Evolutionary conservation across 2,329 filamentous ascomycete species (phyloP).

Genomic region (Trichoderma pleuroti): DNA sequence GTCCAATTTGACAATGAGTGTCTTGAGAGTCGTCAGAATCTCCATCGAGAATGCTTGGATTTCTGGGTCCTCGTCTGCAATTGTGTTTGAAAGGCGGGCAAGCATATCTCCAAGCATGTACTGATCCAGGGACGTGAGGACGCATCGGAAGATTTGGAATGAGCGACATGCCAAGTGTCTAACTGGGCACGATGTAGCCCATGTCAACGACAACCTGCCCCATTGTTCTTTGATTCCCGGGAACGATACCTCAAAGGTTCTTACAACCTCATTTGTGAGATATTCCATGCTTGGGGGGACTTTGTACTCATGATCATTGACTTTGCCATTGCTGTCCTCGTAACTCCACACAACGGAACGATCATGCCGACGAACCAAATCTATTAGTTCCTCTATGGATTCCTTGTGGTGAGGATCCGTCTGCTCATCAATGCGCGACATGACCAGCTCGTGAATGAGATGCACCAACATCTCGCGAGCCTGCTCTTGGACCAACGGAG

Average conservation of each 20-base stretch:
- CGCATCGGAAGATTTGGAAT: constrained; percentile 95
- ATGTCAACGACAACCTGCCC: constrained; percentile 84
- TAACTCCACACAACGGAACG: constrained; percentile 87
- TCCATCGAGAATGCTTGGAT: constrained; percentile 98
- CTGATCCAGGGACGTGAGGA: constrained; percentile 85
- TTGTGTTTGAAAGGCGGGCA: constrained; percentile 89
- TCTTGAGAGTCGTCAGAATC: constrained; percentile 89
- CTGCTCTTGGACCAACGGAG: constrained; percentile 89
- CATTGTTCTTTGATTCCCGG: constrained; percentile 86
- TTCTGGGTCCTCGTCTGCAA: constrained; percentile 89
- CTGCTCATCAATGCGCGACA: constrained; percentile 70
- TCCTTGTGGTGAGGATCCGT: constrained; percentile 60
- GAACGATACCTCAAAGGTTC: constrained; percentile 79
- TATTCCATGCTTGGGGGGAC: constrained; percentile 86
- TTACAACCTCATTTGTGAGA: constrained; percentile 76
- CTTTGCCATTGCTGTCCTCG: constrained; percentile 83
- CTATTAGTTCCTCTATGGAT: constrained; percentile 82
- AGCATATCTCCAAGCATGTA: constrained; percentile 97
- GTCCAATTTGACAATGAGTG: constrained; percentile 81
- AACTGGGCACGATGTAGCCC: constrained; percentile 96
- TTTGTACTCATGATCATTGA: constrained; percentile 67
- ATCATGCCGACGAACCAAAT: constrained; percentile 81
- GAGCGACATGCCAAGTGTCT: constrained; percentile 92
- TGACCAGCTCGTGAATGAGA: constrained; percentile 91
- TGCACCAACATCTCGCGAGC: constrained; percentile 97